A percentile compares a stretch with the other conserved stretches of the same genome.
phyloP scores from a whole-genome alignment of 2,329 filamentous ascomycete species.

The Alternaria sp. region DNA sequence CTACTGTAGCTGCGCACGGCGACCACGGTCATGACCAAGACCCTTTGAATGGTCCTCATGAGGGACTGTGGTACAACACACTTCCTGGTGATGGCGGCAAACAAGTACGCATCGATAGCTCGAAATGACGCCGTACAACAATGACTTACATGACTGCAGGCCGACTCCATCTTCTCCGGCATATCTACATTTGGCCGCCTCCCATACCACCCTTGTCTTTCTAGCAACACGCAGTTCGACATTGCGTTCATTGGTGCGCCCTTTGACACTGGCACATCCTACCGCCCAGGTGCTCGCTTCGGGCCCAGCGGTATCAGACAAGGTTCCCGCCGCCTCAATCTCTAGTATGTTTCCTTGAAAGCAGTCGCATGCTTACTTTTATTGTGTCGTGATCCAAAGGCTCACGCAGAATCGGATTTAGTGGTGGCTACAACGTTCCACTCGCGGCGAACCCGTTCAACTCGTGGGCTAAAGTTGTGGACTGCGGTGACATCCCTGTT shows the following conservation, averaged over 20 bases:
- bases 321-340: slow-evolving; percentile 82
- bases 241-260: slow-evolving; percentile 89
- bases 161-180: slow-evolving; percentile 86
- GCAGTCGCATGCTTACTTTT: slow-evolving; percentile 51
- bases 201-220: slow-evolving; percentile 77
- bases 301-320: slow-evolving; percentile 85
- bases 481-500: slow-evolving; percentile 85
- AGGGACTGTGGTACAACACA: slow-evolving; percentile 81
- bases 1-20: slow-evolving; percentile 65
- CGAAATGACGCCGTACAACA: background rate
- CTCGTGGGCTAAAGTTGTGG: slow-evolving; percentile 78
- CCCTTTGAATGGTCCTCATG: slow-evolving; percentile 70
- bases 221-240: slow-evolving; percentile 75
- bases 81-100: slow-evolving; percentile 84
- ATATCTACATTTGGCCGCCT: slow-evolving; percentile 85
- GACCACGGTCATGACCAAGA: slow-evolving; percentile 64
- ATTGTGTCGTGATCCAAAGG: slow-evolving; percentile 40
- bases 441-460: slow-evolving; percentile 80
- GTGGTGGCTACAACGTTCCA: slow-evolving; percentile 86
- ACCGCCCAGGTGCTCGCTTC: slow-evolving; percentile 82
- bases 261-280: slow-evolving; percentile 86
- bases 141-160: slow-evolving; percentile 56
- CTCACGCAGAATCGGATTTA: slow-evolving; percentile 62
- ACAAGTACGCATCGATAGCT: slow-evolving; percentile 61
- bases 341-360: slow-evolving; percentile 69